Evolutionary conservation across 768 basidiomycete species (phyloP), one percentile per base, ranked within the genome.

Genomic region (Collybia nuda): DNA sequence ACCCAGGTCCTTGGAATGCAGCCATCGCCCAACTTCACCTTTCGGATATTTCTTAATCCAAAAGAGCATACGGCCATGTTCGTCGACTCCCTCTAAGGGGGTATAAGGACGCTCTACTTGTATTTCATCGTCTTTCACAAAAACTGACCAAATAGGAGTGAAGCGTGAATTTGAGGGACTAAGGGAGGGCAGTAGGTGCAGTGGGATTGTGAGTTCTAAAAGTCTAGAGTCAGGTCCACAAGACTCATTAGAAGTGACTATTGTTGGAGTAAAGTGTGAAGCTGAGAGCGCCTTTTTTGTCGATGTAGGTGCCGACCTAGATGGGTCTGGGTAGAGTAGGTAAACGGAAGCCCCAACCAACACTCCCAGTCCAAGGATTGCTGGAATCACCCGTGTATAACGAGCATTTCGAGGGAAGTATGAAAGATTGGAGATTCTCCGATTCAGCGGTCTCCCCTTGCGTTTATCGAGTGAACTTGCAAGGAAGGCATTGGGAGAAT

Each of bases 51-150:
- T 81, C 69, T 92, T 93, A 7, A 93, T 74, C 91, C 91, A 93
- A 45, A 93, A 81, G 32, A 71, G 71, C 74, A 93, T 85, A 40
- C 73, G 70, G 0, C 90, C 89, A 9, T 82, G 62, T 47, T 76
- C 69, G 45, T 87, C 84, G 19, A 91, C 70, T 18, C 90, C 86
- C 53, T 83, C 75, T 42, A 93, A 68, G 3, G 91, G 91, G 4
- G 92, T 93, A 61, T 93, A 93, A 11, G 89, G 84, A 47, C 91
- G 69, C 60, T 93, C 91, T 26, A 93, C 88, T 66, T 93, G 91
- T 18, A 93, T 91, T 57, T 92, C 91, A 55, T 86, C 85, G 62
- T 93, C 89, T 62, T 93, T 93, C 62, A 93, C 73, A 64, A 77
- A 93, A 11, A 93, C 70, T 35, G 88, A 88, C 80, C 84, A 93